Evolutionary conservation across 371 early-diverging fungal species (phyloP).

Genomic region (Antonospora locustae): DNA sequence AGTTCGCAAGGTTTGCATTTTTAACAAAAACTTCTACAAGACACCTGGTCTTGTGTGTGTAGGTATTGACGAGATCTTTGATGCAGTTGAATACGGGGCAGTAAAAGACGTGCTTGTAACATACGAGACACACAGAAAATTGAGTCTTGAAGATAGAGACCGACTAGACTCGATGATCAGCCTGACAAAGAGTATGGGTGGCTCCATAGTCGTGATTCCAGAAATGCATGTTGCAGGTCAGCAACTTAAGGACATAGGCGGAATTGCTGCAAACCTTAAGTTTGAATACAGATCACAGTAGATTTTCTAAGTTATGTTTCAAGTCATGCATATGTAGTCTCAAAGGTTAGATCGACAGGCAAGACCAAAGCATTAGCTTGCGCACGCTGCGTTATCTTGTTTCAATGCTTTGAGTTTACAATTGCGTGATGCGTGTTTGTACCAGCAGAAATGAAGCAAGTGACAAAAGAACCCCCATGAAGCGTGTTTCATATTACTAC

Average conservation of each 20-base stretch:
- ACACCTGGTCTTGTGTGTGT: constrained; percentile 14
- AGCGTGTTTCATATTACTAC: constrained; percentile 51
- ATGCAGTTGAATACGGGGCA: constrained; percentile 50
- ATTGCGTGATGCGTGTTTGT: background rate
- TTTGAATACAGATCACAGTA: constrained; percentile 43
- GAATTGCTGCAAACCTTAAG: constrained; percentile 38
- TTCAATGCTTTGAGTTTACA: background rate
- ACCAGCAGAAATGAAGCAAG: background rate
- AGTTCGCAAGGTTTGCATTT: constrained; percentile 34
- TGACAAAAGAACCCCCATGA: constrained; percentile 10
- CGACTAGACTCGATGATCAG: constrained; percentile 31
- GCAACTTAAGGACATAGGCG: constrained; percentile 45
- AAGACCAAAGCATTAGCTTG: background rate
- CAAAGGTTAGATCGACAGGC: background rate
- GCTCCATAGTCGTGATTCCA: constrained; percentile 48
- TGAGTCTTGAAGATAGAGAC: constrained; percentile 34
- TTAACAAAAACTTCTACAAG: constrained; percentile 27
- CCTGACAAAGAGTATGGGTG: constrained; percentile 24
- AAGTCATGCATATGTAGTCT: background rate
- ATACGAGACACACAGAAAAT: constrained; percentile 38
- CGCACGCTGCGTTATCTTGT: background rate
- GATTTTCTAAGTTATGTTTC: too few species aligned
- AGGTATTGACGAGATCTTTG: constrained; percentile 42
- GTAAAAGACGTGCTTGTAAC: constrained; percentile 44
- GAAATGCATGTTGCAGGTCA: constrained; percentile 42